Conservation (phyloP, 108 stramenopile species). For the Skeletonema potamos region DNA sequence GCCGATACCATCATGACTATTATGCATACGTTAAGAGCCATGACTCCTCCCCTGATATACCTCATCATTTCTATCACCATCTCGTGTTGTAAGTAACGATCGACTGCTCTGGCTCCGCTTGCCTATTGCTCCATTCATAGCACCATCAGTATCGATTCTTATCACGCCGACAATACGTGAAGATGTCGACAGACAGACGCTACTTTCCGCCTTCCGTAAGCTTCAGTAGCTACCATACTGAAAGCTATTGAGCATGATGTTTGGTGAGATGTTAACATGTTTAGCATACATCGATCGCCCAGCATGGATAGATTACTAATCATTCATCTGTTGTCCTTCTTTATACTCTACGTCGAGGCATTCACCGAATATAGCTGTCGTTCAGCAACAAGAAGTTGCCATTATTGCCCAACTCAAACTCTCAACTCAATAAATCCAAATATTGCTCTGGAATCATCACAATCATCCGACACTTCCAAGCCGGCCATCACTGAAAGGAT, state of each 20-base stretch:
- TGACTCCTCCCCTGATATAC: not conserved
- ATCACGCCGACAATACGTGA: no score
- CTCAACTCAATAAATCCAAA: not conserved
- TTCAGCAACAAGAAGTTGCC: not conserved
- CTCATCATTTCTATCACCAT: not conserved
- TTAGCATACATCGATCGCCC: no score
- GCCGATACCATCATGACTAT: not conserved
- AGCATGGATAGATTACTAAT: not conserved
- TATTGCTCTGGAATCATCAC: not conserved
- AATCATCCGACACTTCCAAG: not conserved
- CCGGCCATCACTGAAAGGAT: slow-evolving; percentile 27
- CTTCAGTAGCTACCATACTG: no score
- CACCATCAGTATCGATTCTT: no score
- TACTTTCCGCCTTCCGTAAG: no score
- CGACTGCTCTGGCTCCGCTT: not conserved
- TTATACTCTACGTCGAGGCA: not conserved
- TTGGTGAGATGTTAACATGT: no score
- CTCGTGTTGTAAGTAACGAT: not conserved
- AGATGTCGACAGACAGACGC: no score
- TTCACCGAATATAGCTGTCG: not conserved
- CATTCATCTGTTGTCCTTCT: not conserved
- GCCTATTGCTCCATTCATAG: no score
- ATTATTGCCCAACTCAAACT: not conserved
- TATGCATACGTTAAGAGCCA: not conserved
- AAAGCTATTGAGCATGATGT: no score